Base-by-base conservation (phyloP, 176 grass and related monocot genomes). In the Musa acuminata region DNA sequence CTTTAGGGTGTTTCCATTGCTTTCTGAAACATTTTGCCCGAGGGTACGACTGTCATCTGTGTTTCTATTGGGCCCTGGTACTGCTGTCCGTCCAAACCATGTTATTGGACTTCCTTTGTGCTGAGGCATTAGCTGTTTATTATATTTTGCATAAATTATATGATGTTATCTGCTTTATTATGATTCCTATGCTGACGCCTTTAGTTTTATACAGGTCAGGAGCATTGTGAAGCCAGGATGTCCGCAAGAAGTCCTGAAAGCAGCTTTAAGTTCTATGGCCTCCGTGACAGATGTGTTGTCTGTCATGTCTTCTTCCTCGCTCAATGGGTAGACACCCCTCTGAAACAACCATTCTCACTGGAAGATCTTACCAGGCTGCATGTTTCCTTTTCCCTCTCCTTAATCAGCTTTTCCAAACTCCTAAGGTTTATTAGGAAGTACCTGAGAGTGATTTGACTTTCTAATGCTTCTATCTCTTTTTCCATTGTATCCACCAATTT, bases 161-260 rank as follows among this genome's bases (percentile, higher is more conserved):
- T 35, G 8, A 67, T 72, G 14, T 14, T 9, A 12, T 55, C 43
- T 54, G 21, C 49, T 67, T 14, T 9, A 55, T 81, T 77, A 10
- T 48, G 19, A 51, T 29, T 72, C 10, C 16, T 52, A 29, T 20
- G 20, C 19, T 82, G 25, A 78, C 9, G 8, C 11, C 75, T 65
- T 53, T 0, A 75, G 49, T 59, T 19, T 16, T 0, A 13, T 74
- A 71, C 78, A 99, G 95, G 95, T 99, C 78, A 99, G 82, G 82
- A 89, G 76, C 80, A 91, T 99, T 23, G 95, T 99, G 84, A 99
- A 99, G 84, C 95, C 95, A 49, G 95, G 95, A 48, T 99, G 95
- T 82, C 87, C 95, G 2, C 95, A 94, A 58, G 95, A 94, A 75
- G 88, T 99, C 69, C 88, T 99, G 14, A 99, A 89, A 85, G 95